Conservation (phyloP, 1,284 basidiomycete genomes). For the Vanrija sp. region DNA sequence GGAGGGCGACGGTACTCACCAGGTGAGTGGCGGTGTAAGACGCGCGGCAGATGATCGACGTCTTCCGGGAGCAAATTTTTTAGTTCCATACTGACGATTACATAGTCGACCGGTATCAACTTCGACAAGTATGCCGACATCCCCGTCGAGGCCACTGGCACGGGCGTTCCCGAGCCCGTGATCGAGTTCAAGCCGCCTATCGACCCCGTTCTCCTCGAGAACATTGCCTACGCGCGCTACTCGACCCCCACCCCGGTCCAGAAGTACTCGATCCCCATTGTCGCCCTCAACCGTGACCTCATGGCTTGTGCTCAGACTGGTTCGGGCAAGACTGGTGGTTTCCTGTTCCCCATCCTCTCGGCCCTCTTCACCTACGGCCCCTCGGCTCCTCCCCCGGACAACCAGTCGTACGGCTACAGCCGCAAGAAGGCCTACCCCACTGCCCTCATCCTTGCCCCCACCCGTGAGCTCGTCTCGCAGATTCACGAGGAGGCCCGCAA, state of each 20-base stretch:
- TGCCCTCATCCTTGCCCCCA: constrained; percentile 92
- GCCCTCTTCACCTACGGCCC: constrained; percentile 87
- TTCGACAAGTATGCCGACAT: constrained; percentile 99
- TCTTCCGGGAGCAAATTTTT: constrained; percentile 1
- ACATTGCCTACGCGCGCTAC: constrained; percentile 90
- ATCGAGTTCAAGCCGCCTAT: constrained; percentile 85
- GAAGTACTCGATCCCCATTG: constrained; percentile 99
- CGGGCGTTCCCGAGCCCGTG: constrained; percentile 90
- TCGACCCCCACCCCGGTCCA: constrained; percentile 95
- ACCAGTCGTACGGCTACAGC: constrained; percentile 57
- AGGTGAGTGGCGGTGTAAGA: constrained; percentile 32
- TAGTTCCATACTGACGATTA: constrained; percentile 51
- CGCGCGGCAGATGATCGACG: neutral
- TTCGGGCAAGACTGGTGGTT: constrained; percentile 98
- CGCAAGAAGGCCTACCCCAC: constrained; percentile 91
- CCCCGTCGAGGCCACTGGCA: constrained; percentile 96
- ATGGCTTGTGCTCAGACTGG: constrained; percentile 99
- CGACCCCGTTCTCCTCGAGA: constrained; percentile 89
- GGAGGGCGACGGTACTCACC: constrained; percentile 61
- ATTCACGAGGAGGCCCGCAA: constrained; percentile 99
- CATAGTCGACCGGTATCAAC: constrained; percentile 95
- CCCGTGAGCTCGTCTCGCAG: constrained; percentile 97
- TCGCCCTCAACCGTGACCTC: constrained; percentile 82
- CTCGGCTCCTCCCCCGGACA: constrained; percentile 55
- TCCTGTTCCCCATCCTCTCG: constrained; percentile 98